Conservation (phyloP, 2,329 filamentous ascomycete species). For the Rhynchosporium graminicola region DNA sequence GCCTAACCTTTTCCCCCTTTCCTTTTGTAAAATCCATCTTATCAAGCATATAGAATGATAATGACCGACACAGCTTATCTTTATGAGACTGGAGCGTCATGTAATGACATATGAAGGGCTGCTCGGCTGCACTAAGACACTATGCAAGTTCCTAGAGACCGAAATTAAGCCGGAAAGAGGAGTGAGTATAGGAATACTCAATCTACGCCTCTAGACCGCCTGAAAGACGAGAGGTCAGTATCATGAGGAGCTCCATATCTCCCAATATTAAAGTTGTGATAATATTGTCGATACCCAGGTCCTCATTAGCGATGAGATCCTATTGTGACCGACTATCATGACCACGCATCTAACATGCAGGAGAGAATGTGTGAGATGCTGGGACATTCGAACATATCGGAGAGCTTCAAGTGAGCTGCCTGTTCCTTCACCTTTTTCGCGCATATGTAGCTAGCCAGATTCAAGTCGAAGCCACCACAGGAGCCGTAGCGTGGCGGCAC, state of each 20-base stretch:
- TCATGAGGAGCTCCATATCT: not conserved
- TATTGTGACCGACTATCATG: conserved; percentile 6
- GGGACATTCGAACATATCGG: conserved; percentile 3
- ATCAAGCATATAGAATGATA: too few species aligned
- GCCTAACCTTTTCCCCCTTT: too few species aligned
- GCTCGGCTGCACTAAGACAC: conserved; percentile 6
- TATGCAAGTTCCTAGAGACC: conserved; percentile 5
- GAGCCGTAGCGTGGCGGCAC: not conserved
- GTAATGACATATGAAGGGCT: not conserved
- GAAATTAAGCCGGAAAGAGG: conserved; percentile 2
- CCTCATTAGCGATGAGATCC: not conserved
- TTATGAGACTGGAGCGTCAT: too few species aligned
- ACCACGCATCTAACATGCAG: not conserved
- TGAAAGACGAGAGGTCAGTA: not conserved
- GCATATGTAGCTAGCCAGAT: conserved; percentile 5
- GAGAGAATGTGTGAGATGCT: conserved; percentile 3
- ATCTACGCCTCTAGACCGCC: conserved; percentile 1
- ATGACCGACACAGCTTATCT: too few species aligned
- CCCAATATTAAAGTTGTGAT: not conserved
- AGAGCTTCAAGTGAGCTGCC: not conserved
- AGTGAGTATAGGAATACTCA: conserved; percentile 5
- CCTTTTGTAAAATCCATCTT: too few species aligned
- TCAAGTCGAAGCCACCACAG: conserved; percentile 4
- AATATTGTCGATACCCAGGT: not conserved
- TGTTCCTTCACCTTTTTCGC: not conserved